Evolutionary conservation across 2,329 filamentous ascomycete species (phyloP), one percentile per base, ranked within the genome.

Genomic region (Colletotrichum tabaci): DNA sequence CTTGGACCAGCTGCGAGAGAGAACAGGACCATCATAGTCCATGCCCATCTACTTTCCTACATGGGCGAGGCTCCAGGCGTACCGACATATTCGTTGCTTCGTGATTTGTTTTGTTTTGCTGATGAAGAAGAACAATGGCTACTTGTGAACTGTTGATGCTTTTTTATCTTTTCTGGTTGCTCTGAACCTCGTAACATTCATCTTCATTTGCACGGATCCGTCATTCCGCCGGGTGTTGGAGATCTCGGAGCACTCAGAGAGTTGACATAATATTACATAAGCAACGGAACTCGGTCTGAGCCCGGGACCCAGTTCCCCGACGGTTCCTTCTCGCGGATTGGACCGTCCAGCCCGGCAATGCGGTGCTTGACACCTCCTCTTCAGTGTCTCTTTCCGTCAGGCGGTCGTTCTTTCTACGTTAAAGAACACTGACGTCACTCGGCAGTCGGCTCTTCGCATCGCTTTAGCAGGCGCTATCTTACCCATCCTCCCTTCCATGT

Each of bases 21-120:
- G 76, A 80, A 78, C 72, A 73, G 85, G 85, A 82, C 85, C 85
- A 85, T 87, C 85, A 87, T 87, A 87, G 85, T 87, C 85, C 85
- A 77, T 80, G 85, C 80, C 84, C 80, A 82, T 84, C 80, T 81
- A 74, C 75, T 72, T 75, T 76, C 66, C 78, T 75, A 87, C 85
- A 80, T 81, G 82, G 84, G 84, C 84, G 85, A 83, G 85, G 85
- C 85, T 87, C 85, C 85, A 75, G 79, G 84, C 78, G 85, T 78
- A 84, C 85, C 85, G 75, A 72, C 69, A 72, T 61, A 40, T 55
- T 4, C 38, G 15, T 35, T 4, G 15, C 10, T 2, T 5, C 16
- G 42, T 49, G 42, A 67, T 13, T 8, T 38, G 16, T 5, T 44
- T 6, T 44, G 2, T 58, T 8, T 57, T 8, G 0, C 8, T 10